Conservation (phyloP, 2,329 filamentous ascomycete genomes). For the Fusarium dimerum region DNA sequence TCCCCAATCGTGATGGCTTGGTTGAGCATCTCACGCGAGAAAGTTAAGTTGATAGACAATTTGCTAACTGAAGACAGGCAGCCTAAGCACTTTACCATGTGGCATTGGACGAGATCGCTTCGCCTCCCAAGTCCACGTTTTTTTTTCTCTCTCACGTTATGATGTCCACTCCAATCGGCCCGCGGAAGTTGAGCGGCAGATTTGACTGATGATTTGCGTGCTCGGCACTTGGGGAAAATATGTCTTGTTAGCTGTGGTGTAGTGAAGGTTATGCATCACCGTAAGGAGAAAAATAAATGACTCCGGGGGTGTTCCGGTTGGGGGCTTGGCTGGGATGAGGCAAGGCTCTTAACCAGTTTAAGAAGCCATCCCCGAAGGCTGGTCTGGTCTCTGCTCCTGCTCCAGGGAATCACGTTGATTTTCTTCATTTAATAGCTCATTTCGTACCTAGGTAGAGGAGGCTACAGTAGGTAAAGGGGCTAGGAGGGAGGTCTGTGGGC, state of each 20-base stretch:
- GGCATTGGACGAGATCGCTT: background rate
- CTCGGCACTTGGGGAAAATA: slow-evolving; percentile 22
- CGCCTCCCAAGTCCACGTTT: background rate
- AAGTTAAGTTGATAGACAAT: background rate
- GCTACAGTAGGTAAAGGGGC: too few species aligned
- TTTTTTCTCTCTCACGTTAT: background rate
- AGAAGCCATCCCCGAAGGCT: slow-evolving; percentile 27
- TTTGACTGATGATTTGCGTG: slow-evolving; percentile 11
- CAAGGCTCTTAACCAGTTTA: slow-evolving; percentile 19
- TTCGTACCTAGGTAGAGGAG: too few species aligned
- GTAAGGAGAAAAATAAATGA: slow-evolving; percentile 11
- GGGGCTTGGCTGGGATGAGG: too few species aligned
- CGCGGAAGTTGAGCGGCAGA: slow-evolving; percentile 21
- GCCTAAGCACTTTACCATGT: too few species aligned
- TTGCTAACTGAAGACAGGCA: background rate
- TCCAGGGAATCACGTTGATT: slow-evolving; percentile 16
- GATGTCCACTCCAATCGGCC: slow-evolving; percentile 24
- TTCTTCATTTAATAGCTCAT: background rate
- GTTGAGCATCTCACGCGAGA: background rate
- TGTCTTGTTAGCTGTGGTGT: too few species aligned
- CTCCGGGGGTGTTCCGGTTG: too few species aligned
- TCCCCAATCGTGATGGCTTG: too few species aligned
- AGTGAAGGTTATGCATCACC: slow-evolving; percentile 5
- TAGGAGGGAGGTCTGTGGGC: slow-evolving; percentile 1
- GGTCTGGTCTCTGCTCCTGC: slow-evolving; percentile 14